Evolutionary conservation across 306 rosid species (phyloP).

Genomic region (Cucurbita argyrosperma): DNA sequence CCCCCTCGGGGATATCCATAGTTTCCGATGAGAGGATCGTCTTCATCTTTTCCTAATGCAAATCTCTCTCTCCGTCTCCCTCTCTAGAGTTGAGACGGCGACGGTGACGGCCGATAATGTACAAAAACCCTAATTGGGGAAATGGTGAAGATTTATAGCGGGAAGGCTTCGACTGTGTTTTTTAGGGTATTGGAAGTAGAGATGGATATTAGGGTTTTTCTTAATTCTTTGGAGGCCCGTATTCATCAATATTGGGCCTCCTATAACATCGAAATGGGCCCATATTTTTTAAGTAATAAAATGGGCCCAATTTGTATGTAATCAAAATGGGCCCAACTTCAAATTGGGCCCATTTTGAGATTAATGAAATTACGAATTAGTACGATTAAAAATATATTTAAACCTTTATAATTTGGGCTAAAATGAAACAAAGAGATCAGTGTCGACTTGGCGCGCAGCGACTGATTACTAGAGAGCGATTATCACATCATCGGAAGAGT

Average conservation of each 20-base stretch:
- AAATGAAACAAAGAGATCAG: no score
- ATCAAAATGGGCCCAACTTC: background rate
- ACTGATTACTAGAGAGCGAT: background rate
- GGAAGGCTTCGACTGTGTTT: background rate
- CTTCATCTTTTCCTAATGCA: constrained; percentile 34
- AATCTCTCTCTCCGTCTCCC: background rate
- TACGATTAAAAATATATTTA: no score
- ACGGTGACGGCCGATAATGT: background rate
- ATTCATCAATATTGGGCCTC: background rate
- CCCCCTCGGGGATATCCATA: constrained; percentile 75
- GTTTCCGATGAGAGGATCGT: constrained; percentile 59
- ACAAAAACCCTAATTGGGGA: background rate
- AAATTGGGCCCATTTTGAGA: no score
- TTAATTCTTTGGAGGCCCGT: background rate
- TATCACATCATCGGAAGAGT: background rate
- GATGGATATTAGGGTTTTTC: background rate
- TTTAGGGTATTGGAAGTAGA: background rate
- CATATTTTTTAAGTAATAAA: background rate
- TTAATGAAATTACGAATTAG: no score
- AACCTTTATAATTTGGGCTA: no score
- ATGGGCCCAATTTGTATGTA: background rate
- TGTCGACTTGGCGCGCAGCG: background rate
- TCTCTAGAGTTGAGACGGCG: background rate
- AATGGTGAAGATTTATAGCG: background rate
- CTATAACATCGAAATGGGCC: background rate